Evolutionary conservation across 2,329 filamentous ascomycete species (phyloP).

Genomic region (Pseudogymnoascus sp.): DNA sequence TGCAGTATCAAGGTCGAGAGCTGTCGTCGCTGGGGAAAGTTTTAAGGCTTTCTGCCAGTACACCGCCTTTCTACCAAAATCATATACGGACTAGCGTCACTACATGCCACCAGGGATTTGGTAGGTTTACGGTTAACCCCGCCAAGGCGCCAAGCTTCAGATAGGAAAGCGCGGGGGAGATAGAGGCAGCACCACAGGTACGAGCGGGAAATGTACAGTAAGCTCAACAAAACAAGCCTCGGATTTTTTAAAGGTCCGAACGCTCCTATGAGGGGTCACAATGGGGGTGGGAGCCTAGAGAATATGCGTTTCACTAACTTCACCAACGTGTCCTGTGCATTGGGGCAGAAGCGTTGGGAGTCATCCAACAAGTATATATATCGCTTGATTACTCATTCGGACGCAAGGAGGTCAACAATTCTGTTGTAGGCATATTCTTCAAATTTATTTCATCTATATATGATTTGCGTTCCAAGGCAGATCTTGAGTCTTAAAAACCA

Average conservation of each 20-base stretch:
- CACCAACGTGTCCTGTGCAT: background rate
- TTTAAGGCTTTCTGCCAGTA: conserved; percentile 8
- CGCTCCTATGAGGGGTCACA: background rate
- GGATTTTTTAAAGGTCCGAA: background rate
- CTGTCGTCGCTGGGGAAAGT: background rate
- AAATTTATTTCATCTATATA: background rate
- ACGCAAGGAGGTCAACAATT: background rate
- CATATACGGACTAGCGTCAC: background rate
- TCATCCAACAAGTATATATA: background rate
- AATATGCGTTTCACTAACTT: background rate
- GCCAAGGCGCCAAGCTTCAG: background rate
- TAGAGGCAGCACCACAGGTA: background rate
- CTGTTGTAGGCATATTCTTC: background rate
- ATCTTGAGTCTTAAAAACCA: background rate
- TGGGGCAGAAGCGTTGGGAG: background rate
- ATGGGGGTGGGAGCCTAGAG: background rate
- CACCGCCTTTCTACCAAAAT: conserved; percentile 3
- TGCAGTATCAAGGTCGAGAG: background rate
- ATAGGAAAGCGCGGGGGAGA: background rate
- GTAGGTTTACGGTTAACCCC: background rate
- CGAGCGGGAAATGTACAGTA: background rate
- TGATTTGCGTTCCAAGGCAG: background rate
- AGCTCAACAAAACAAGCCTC: background rate
- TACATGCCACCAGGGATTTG: background rate
- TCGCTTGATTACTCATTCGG: background rate